phyloP scores from a whole-genome alignment of 2,329 filamentous ascomycete species.

The Diaporthe sp. region DNA sequence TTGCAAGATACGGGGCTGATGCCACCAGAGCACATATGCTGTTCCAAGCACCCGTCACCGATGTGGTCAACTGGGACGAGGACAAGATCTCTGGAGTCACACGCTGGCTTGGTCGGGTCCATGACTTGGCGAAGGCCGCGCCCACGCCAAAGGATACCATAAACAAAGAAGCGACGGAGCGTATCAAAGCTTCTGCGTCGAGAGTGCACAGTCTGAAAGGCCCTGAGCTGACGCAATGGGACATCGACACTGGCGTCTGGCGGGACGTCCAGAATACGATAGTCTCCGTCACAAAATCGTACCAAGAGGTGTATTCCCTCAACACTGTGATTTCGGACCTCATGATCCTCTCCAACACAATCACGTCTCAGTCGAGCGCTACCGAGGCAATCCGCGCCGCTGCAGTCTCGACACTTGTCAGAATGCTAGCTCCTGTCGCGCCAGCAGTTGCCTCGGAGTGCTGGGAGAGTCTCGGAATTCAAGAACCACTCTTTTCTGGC shows the following conservation, averaged over 20 bases:
- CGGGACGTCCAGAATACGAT: constrained; percentile 76
- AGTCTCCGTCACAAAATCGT: constrained; percentile 72
- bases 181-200: constrained; percentile 34
- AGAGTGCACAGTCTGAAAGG: constrained; percentile 45
- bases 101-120: constrained; percentile 79
- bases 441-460: constrained; percentile 86
- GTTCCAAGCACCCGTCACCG: constrained; percentile 86
- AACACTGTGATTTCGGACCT: constrained; percentile 88
- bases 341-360: constrained; percentile 80
- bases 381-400: constrained; percentile 57
- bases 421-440: constrained; percentile 81
- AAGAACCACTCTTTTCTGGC: constrained; percentile 52
- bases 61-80: constrained; percentile 90
- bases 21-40: constrained; percentile 87
- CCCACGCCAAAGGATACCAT: constrained; percentile 23
- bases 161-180: neutral
- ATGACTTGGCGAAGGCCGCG: constrained; percentile 60
- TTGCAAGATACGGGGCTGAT: constrained; percentile 82
- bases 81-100: constrained; percentile 83
- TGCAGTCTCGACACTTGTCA: constrained; percentile 68
- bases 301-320: constrained; percentile 77
- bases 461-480: constrained; percentile 70
- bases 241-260: constrained; percentile 66
- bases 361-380: constrained; percentile 59
- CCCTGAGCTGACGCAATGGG: constrained; percentile 51